Conservation (phyloP, 805 yeast genomes). For the Ogataea sp. region DNA sequence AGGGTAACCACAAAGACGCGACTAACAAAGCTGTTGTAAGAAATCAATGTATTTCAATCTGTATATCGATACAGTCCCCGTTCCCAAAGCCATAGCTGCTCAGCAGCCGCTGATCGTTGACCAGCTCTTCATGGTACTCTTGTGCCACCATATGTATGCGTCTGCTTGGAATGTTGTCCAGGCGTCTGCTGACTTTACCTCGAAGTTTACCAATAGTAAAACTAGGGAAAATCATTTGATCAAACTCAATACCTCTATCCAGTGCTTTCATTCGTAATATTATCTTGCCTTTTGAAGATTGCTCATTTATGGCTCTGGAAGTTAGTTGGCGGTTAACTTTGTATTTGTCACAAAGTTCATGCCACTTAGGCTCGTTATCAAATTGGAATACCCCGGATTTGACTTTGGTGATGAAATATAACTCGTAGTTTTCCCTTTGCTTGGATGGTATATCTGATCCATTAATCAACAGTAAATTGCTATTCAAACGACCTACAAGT, state of each 20-base stretch:
- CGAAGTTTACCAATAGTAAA: constrained; percentile 28
- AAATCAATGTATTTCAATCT: too few relatives aligned
- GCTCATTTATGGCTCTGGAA: too few relatives aligned
- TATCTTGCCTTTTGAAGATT: too few relatives aligned
- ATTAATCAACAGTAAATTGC: constrained; percentile 36
- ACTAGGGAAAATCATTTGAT: constrained; percentile 17
- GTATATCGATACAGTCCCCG: too few relatives aligned
- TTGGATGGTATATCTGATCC: constrained; percentile 42
- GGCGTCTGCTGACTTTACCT: constrained; percentile 20
- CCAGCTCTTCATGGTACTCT: constrained; percentile 10
- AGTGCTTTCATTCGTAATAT: too few relatives aligned
- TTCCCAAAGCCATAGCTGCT: not conserved
- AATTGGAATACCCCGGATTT: constrained; percentile 16
- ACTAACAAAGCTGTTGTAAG: too few relatives aligned
- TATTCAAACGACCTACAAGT: constrained; percentile 14
- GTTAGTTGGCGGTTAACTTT: constrained; percentile 13
- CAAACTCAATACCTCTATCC: too few relatives aligned
- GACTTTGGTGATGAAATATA: constrained; percentile 53
- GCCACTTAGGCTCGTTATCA: constrained; percentile 30
- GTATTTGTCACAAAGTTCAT: constrained; percentile 29
- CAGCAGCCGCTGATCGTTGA: constrained; percentile 11
- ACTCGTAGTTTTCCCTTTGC: constrained; percentile 58
- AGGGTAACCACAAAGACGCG: too few relatives aligned
- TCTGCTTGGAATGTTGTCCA: constrained; percentile 5
- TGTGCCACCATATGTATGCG: too few relatives aligned